A percentile compares a stretch with the other conserved stretches of the same genome.
phyloP scores from a whole-genome alignment of 371 early-diverging fungal species.

The Smittium culicis region DNA sequence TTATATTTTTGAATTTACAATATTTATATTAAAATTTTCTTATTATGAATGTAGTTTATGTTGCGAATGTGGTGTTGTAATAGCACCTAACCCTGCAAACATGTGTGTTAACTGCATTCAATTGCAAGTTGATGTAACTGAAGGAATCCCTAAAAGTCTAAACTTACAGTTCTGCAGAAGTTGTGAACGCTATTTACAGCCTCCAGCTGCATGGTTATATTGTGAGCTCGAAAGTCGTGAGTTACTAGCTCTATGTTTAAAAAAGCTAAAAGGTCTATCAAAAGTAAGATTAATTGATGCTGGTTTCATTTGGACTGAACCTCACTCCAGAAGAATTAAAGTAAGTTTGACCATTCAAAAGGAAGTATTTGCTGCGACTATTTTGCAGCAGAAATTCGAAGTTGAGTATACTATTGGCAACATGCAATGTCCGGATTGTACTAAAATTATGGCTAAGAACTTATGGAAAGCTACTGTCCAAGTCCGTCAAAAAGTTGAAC shows the following conservation, averaged over 20 bases:
- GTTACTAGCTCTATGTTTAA: slow-evolving; percentile 85
- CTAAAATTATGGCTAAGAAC: slow-evolving; percentile 93
- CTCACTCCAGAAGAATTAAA: slow-evolving; percentile 88
- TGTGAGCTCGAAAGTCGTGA: slow-evolving; percentile 89
- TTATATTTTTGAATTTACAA: neutral
- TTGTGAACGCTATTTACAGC: slow-evolving; percentile 95
- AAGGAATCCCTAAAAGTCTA: slow-evolving; percentile 92
- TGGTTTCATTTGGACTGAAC: slow-evolving; percentile 98
- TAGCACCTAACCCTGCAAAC: slow-evolving; percentile 93
- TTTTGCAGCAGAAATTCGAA: slow-evolving; percentile 88
- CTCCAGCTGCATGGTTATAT: slow-evolving; percentile 80
- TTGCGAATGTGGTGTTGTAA: slow-evolving; percentile 93
- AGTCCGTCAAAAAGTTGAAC: slow-evolving; percentile 95
- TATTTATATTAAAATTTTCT: neutral
- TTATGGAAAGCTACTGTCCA: slow-evolving; percentile 99
- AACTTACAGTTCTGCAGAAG: slow-evolving; percentile 89
- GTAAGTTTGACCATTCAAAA: slow-evolving; percentile 96
- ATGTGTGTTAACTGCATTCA: slow-evolving; percentile 98
- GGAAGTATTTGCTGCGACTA: slow-evolving; percentile 88
- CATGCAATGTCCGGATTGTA: slow-evolving; percentile 97
- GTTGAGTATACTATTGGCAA: slow-evolving; percentile 87
- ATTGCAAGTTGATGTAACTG: slow-evolving; percentile 89
- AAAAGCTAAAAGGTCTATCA: slow-evolving; percentile 77
- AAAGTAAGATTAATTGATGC: slow-evolving; percentile 95
- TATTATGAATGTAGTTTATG: slow-evolving; percentile 44